Evolutionary conservation across 441 rosid species (phyloP).

Genomic region (Gossypium aridum): DNA sequence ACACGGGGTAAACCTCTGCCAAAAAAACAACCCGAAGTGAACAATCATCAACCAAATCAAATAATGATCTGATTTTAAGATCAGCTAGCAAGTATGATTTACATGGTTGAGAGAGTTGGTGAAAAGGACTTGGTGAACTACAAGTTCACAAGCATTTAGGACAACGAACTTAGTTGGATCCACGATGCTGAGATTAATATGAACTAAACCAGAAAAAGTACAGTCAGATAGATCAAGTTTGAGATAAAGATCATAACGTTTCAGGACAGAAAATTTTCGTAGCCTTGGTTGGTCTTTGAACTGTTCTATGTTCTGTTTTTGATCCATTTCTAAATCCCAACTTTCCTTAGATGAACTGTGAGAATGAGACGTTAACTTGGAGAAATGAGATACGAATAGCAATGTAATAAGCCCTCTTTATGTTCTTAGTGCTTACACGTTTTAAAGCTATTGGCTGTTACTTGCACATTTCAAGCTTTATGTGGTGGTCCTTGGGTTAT

Average conservation of each 20-base stretch:
- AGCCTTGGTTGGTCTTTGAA: conserved; percentile 88
- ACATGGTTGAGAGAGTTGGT: conserved; percentile 22
- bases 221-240: conserved; percentile 71
- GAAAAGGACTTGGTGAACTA: conserved; percentile 42
- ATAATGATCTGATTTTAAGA: background rate
- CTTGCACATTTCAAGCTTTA: background rate
- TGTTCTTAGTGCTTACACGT: background rate
- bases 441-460: background rate
- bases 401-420: background rate
- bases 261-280: conserved; percentile 72
- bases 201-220: conserved; percentile 55
- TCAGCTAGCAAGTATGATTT: background rate
- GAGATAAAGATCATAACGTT: conserved; percentile 63
- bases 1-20: conserved; percentile 21
- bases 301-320: conserved; percentile 47
- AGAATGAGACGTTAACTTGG: background rate
- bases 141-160: conserved; percentile 85
- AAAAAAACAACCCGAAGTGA: background rate
- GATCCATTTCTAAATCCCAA: background rate
- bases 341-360: background rate
- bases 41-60: background rate
- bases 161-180: conserved; percentile 58
- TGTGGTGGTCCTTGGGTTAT: background rate
- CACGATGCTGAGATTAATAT: conserved; percentile 50
- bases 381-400: background rate